Evolutionary conservation across 495 filamentous ascomycete species (phyloP).

Genomic region (Trypethelium eluteriae): DNA sequence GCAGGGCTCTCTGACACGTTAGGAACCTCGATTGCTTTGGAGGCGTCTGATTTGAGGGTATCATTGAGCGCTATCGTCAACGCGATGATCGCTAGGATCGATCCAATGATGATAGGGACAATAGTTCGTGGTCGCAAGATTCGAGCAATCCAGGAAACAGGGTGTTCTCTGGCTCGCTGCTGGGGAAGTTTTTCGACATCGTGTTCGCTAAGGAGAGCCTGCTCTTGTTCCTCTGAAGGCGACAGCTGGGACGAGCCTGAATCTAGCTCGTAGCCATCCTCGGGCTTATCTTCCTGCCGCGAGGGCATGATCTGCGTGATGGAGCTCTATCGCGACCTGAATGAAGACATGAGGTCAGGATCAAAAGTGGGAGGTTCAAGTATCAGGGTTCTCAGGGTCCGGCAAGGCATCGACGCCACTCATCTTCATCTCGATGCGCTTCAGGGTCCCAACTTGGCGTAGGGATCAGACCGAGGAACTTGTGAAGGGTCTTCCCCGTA

Average conservation of each 20-base stretch:
- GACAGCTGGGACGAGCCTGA: slow-evolving; percentile 9
- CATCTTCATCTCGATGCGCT: no score
- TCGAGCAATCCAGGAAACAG: not conserved
- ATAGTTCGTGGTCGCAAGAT: not conserved
- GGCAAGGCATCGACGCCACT: not conserved
- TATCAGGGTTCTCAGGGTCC: not conserved
- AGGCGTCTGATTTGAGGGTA: not conserved
- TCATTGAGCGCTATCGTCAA: not conserved
- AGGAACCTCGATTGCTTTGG: slow-evolving; percentile 3
- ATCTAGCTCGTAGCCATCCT: slow-evolving; percentile 1
- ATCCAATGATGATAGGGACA: not conserved
- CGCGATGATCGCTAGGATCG: not conserved
- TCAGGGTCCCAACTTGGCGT: not conserved
- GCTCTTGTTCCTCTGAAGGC: slow-evolving; percentile 14
- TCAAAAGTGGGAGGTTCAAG: not conserved
- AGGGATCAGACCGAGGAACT: not conserved
- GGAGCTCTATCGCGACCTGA: not conserved
- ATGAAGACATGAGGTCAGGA: not conserved
- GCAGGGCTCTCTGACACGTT: not conserved
- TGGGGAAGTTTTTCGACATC: slow-evolving; percentile 11
- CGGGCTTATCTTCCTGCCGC: slow-evolving; percentile 4
- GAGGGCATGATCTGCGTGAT: not conserved
- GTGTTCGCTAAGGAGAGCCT: slow-evolving; percentile 13
- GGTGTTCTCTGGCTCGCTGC: not conserved
- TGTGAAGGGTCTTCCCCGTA: no score